Percentiles rank a stretch among this genome's conserved stretches.
Conservation (phyloP, 2,329 filamentous ascomycete species). For the Epichloe uncinata region DNA sequence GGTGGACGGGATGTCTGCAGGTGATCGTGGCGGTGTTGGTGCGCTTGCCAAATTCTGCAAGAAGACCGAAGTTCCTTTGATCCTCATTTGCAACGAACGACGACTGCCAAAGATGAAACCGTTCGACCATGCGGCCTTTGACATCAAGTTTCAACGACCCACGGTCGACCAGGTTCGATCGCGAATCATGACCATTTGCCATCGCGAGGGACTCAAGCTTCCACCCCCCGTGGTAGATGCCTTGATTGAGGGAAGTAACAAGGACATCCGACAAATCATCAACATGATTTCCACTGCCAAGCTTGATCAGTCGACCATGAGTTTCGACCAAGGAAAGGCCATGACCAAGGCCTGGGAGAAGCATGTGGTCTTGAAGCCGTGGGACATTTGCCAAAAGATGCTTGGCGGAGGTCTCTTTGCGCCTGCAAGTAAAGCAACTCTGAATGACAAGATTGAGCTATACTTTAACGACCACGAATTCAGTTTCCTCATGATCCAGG, state of each 20-base stretch:
- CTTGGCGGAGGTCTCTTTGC: slow-evolving; percentile 79
- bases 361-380: slow-evolving; percentile 89
- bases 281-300: slow-evolving; percentile 97
- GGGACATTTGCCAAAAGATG: slow-evolving; percentile 95
- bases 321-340: slow-evolving; percentile 73
- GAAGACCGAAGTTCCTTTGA: slow-evolving; percentile 88
- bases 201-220: slow-evolving; percentile 78
- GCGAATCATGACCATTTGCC: slow-evolving; percentile 89
- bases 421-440: slow-evolving; percentile 64
- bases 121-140: slow-evolving; percentile 75
- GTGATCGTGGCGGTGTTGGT: slow-evolving; percentile 89
- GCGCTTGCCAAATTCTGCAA: slow-evolving; percentile 89
- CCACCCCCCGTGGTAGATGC: slow-evolving; percentile 75
- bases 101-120: slow-evolving; percentile 94
- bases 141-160: slow-evolving; percentile 77
- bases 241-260: slow-evolving; percentile 86
- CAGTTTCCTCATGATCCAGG: slow-evolving; percentile 93
- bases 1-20: slow-evolving; percentile 96
- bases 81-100: slow-evolving; percentile 95
- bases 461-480: slow-evolving; percentile 99
- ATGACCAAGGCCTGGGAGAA: slow-evolving; percentile 99
- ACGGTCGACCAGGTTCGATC: slow-evolving; percentile 85
- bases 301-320: slow-evolving; percentile 67
- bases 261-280: slow-evolving; percentile 94
- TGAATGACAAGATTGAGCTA: slow-evolving; percentile 96